Base-by-base conservation (phyloP, 202 grass and related monocot genomes). In the Dendrocalamus latiflorus region DNA sequence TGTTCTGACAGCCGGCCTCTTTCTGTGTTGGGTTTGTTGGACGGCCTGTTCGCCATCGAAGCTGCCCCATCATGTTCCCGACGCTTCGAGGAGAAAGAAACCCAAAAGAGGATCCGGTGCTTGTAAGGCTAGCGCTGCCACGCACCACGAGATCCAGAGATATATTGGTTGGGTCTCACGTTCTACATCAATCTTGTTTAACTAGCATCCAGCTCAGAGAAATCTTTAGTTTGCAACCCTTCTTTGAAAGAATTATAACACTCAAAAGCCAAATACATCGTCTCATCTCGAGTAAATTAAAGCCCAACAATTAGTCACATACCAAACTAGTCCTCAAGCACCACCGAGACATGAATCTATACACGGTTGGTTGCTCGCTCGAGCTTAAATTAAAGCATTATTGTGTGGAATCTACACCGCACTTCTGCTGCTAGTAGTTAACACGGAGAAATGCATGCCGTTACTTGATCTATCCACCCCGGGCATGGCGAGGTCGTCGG, bases 51-150 rank as follows among this genome's bases (percentile, higher is more conserved):
- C 16, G 43, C 69, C 36, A 60, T 66, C 42, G n/a, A 14, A 74
- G 21, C 43, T 49, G 26, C 33, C 55, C 41, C 53, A 75, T 70
- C 81, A 53, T 75, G 81, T 76, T 78, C 57, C 64, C 69, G 51
- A 70, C 9, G 70, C 76, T 53, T 75, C n/a, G 75, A 86, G 77
- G 26, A 38, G 58, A 79, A 28, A 38, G 51, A 48, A 85, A 43
- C 62, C 8, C 28, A 36, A n/a, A n/a, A n/a, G 45, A 39, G 50
- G 15, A n/a, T n/a, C n/a, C 66, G 66, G 65, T 48, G 60, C 70
- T 83, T 43, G 7, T n/a, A n/a, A n/a, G n/a, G n/a, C n/a, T n/a
- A n/a, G n/a, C n/a, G 33, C 5, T 54, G 76, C 20, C 30, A 26
- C 13, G 83, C 20, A 20, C 26, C 9, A n/a, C 20, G 37, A 77